Evolutionary conservation across 2,329 filamentous ascomycete species (phyloP).

Genomic region (Graphilbum sp.): DNA sequence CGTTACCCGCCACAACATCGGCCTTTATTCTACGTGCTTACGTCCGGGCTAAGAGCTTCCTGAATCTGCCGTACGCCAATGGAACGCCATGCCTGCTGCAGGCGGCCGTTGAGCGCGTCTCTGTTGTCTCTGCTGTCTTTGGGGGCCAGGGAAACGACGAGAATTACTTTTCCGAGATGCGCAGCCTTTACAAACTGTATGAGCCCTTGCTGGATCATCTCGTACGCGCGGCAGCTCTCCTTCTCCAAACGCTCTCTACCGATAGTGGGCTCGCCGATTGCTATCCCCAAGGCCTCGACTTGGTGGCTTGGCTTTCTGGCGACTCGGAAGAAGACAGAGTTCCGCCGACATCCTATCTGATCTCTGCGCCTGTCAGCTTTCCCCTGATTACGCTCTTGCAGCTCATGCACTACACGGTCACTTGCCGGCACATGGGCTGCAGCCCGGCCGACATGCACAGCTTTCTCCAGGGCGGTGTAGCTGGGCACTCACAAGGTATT

Average conservation of each 20-base stretch:
- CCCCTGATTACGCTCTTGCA: conserved; percentile 93
- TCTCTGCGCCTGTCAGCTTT: conserved; percentile 89
- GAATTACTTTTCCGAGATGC: conserved; percentile 96
- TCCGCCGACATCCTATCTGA: conserved; percentile 77
- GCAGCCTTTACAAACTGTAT: conserved; percentile 83
- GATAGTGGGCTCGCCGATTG: conserved; percentile 84
- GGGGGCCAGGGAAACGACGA: conserved; percentile 98
- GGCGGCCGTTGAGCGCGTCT: conserved; percentile 68
- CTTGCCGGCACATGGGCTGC: conserved; percentile 78
- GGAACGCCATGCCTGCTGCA: conserved; percentile 86
- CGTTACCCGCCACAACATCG: conserved; percentile 63
- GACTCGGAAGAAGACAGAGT: too few relatives aligned
- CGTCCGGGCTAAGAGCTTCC: too few relatives aligned
- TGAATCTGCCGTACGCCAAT: conserved; percentile 82
- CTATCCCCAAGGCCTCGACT: conserved; percentile 90
- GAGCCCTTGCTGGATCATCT: conserved; percentile 79
- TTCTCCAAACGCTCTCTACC: conserved; percentile 70
- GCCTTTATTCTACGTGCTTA: too few relatives aligned
- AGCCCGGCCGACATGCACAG: too few relatives aligned
- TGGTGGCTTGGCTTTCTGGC: conserved; percentile 94
- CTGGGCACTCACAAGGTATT: conserved; percentile 92
- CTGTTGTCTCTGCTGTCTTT: conserved; percentile 83
- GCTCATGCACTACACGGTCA: conserved; percentile 87
- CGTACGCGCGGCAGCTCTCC: conserved; percentile 62
- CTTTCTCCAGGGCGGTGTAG: conserved; percentile 72